phyloP scores from a whole-genome alignment of 306 rosid species.

The Ormosia semicastrata region DNA sequence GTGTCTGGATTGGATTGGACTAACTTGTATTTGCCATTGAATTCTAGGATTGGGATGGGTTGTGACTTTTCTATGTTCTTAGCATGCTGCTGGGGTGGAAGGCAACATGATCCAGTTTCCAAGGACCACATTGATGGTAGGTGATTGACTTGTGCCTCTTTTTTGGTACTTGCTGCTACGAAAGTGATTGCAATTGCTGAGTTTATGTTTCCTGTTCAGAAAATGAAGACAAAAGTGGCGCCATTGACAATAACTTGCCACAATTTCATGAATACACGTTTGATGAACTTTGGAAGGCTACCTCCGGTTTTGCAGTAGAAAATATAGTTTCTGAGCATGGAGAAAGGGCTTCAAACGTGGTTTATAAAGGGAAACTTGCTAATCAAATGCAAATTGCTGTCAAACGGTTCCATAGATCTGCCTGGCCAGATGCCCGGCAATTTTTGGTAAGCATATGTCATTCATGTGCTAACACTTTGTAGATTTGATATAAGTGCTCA shows the following conservation, averaged over 20 bases:
- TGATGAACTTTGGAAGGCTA: constrained; percentile 81
- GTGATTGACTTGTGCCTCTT: constrained; percentile 24
- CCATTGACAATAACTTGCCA: constrained; percentile 51
- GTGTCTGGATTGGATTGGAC: not conserved
- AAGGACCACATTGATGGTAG: constrained; percentile 53
- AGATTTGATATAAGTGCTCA: not conserved
- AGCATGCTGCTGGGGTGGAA: constrained; percentile 56
- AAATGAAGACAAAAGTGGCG: constrained; percentile 57
- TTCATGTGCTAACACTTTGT: not conserved
- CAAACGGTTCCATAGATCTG: constrained; percentile 90
- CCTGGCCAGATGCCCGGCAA: constrained; percentile 94
- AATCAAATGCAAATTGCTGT: constrained; percentile 81
- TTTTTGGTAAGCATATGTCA: constrained; percentile 58
- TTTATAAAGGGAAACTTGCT: constrained; percentile 89
- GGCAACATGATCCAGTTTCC: constrained; percentile 45
- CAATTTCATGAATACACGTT: constrained; percentile 68
- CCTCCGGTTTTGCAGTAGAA: constrained; percentile 84
- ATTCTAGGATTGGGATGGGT: constrained; percentile 70
- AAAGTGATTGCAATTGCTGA: constrained; percentile 19
- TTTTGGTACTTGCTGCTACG: constrained; percentile 5
- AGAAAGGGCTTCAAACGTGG: constrained; percentile 96
- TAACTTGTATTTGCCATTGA: constrained; percentile 24
- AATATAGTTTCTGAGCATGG: constrained; percentile 98
- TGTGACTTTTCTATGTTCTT: constrained; percentile 62
- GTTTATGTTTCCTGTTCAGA: constrained; percentile 47